Conservation (phyloP, 768 basidiomycete genomes). For the Macrolepiota dolichaula region DNA sequence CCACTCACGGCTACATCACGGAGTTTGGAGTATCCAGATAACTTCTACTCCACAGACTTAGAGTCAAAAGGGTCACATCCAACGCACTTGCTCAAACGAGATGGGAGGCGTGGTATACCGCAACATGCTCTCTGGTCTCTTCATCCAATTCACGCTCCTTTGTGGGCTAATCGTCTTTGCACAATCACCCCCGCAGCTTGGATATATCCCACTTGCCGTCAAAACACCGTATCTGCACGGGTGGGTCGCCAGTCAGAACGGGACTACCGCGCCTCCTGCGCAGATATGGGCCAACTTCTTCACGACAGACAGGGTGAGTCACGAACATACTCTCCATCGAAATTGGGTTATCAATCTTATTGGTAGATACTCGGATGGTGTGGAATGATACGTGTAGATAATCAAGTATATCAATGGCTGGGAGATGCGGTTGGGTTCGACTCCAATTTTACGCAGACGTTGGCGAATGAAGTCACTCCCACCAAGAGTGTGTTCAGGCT, state of each 20-base stretch:
- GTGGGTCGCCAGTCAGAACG: conserved; percentile 3
- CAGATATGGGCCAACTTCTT: not conserved
- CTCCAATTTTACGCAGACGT: conserved; percentile 20
- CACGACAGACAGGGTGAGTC: not conserved
- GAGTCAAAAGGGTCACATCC: too few species aligned
- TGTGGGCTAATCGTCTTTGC: not conserved
- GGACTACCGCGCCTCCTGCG: not conserved
- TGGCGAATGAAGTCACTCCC: conserved; percentile 37
- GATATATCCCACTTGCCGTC: conserved; percentile 5
- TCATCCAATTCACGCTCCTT: not conserved
- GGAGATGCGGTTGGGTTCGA: conserved; percentile 29
- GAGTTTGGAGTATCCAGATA: too few species aligned
- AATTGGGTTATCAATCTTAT: not conserved
- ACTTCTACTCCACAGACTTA: too few species aligned
- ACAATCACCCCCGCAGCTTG: conserved; percentile 1
- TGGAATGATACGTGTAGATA: conserved; percentile 47
- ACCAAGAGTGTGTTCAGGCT: too few species aligned
- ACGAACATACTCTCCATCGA: not conserved
- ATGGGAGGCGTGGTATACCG: too few species aligned
- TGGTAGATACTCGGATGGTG: conserved; percentile 41
- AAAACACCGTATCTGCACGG: conserved; percentile 1
- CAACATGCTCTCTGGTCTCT: not conserved
- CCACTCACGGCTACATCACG: too few species aligned
- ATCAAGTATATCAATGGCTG: conserved; percentile 39
- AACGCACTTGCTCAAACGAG: too few species aligned